Evolutionary conservation across 495 filamentous ascomycete species (phyloP), one percentile per base, ranked within the genome.

Genomic region (Talaromyces adpressus): DNA sequence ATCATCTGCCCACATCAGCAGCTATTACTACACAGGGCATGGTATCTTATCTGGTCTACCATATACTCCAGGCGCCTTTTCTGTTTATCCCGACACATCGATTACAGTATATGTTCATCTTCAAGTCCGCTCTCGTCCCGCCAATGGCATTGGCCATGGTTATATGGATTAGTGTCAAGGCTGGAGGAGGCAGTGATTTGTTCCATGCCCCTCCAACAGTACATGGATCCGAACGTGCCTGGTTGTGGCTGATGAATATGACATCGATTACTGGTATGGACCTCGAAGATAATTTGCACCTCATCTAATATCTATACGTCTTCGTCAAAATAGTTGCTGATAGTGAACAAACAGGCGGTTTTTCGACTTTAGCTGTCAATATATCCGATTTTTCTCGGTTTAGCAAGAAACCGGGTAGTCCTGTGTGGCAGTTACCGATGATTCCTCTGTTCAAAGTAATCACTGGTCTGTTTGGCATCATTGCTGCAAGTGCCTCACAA

Each of bases 361-460:
- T 60, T 20, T 65, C 66, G 14, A 67, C 75, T 0, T 69, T 84
- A 29, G 78, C 77, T 36, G 74, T 77, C 32, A 83, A 84, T 70
- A 84, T 84, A 58, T 78, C 81, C 14, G 86, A 88, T 71, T 87
- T 87, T 73, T 81, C 79, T 18, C 78, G 85, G 0, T 87, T 85
- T 68, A 80, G 83, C 20, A 77, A 73, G 60, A 74, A 73, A 16
- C 68, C 74, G 27, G 75, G 79, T 20, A 80, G 80, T 27, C 83
- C 85, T 63, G 80, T 79, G 58, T 69, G 83, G 63, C 83, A 88
- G 63, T 75, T 85, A 8, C 82, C 80, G 16, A 75, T 82, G 56
- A 79, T 88, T 62, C 85, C 85, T 22, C 73, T 84, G 20, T 75
- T 87, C 61, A 84, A 84, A 69, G 86, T 82, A 34, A 62, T 76